phyloP scores from a whole-genome alignment of 2,329 filamentous ascomycete species.

The Phyllosticta citribraziliensis region DNA sequence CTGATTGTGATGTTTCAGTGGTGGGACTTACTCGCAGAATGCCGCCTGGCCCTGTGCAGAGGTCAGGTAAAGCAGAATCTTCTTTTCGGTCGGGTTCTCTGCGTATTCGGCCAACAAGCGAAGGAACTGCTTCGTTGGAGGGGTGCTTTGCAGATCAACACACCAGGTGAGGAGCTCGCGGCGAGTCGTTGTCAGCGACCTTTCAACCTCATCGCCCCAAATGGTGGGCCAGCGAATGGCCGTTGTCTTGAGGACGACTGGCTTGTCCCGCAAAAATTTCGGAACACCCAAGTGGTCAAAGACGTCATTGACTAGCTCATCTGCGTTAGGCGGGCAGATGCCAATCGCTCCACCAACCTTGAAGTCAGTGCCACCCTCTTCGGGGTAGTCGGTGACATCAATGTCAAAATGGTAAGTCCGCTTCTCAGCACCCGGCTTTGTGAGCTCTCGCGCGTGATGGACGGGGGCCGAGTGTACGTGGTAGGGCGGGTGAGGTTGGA shows the following conservation, averaged over 20 bases:
- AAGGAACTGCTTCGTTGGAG: slow-evolving; percentile 79
- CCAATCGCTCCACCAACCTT: slow-evolving; percentile 94
- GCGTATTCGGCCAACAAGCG: slow-evolving; percentile 80
- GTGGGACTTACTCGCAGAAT: slow-evolving; percentile 60
- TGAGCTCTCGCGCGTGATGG: slow-evolving; percentile 76
- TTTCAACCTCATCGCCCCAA: slow-evolving; percentile 82
- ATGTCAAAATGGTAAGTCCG: slow-evolving; percentile 95
- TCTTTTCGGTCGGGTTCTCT: slow-evolving; percentile 70
- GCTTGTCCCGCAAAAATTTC: slow-evolving; percentile 73
- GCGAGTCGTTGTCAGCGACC: slow-evolving; percentile 81
- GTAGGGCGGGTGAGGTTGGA: slow-evolving; percentile 90
- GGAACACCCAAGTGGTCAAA: slow-evolving; percentile 75
- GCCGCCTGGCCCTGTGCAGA: slow-evolving; percentile 82
- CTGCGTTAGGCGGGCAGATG: slow-evolving; percentile 78
- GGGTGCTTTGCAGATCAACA: slow-evolving; percentile 83
- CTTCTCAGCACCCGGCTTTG: slow-evolving; percentile 83
- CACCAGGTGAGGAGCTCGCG: slow-evolving; percentile 94
- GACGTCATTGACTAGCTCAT: slow-evolving; percentile 67
- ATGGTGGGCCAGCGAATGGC: slow-evolving; percentile 92
- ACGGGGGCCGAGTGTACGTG: slow-evolving; percentile 85
- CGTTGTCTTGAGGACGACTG: slow-evolving; percentile 66
- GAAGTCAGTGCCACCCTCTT: slow-evolving; percentile 78
- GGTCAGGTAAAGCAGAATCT: slow-evolving; percentile 76
- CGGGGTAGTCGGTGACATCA: slow-evolving; percentile 89
- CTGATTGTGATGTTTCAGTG: not conserved